These are phyloP conservation scores for Gelatoporia subvermispora DNA, from an alignment of 768 basidiomycete species.

Conservation along the genomic window DNA sequence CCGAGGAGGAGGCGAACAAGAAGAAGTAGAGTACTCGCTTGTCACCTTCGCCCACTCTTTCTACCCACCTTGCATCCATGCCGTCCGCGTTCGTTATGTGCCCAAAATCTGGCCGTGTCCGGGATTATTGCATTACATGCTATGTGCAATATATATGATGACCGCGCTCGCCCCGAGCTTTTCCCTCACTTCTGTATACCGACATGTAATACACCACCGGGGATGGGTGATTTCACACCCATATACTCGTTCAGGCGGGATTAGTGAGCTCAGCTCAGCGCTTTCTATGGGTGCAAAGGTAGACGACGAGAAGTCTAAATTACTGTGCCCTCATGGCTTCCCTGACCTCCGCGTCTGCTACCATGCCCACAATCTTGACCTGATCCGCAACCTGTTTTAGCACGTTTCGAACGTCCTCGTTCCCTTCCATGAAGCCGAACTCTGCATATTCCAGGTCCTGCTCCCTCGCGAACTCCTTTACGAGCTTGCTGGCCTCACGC, in stretches of 20 bases:
- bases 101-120: slow-evolving; percentile 32
- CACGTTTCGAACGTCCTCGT: slow-evolving; percentile 77
- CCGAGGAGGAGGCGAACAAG: slow-evolving; percentile 89
- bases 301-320: slow-evolving; percentile 1
- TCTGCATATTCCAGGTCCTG: slow-evolving; percentile 85
- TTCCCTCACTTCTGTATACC: not conserved
- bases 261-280: not conserved
- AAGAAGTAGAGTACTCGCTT: slow-evolving; percentile 60
- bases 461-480: slow-evolving; percentile 84
- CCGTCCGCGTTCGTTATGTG: slow-evolving; percentile 24
- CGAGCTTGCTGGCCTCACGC: slow-evolving; percentile 71
- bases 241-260: too few relatives aligned
- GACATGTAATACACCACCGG: too few relatives aligned
- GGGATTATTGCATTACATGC: slow-evolving; percentile 30
- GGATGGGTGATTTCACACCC: too few relatives aligned
- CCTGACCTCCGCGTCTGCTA: slow-evolving; percentile 70
- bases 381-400: slow-evolving; percentile 85
- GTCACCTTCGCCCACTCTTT: slow-evolving; percentile 12
- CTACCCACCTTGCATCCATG: slow-evolving; percentile 16
- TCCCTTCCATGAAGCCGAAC: slow-evolving; percentile 86
- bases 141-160: slow-evolving; percentile 27
- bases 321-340: slow-evolving; percentile 46
- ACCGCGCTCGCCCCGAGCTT: slow-evolving; percentile 3
- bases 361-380: slow-evolving; percentile 72
- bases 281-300: not conserved